These are phyloP conservation scores for Fusarium redolens DNA, from an alignment of 2,329 filamentous ascomycete genomes.

Conservation along the genomic window DNA sequence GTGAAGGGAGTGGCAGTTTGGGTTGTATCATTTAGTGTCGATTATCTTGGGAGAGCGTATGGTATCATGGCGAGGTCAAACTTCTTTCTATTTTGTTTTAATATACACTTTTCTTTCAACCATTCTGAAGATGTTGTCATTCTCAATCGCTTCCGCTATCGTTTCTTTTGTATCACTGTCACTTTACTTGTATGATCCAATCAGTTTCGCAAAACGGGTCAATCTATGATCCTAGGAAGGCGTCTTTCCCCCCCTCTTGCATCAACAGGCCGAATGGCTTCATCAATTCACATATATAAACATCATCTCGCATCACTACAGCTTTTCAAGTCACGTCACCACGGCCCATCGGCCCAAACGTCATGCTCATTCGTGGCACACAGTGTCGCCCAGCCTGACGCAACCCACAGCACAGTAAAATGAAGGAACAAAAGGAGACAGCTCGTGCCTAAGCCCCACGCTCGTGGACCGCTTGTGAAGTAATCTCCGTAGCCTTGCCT, in stretches of 20 bases:
- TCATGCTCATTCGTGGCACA: slow-evolving; percentile 46
- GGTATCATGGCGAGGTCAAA: not conserved
- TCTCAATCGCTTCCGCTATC: not conserved
- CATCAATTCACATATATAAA: not conserved
- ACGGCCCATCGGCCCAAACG: slow-evolving; percentile 47
- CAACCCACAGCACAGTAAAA: slow-evolving; percentile 50
- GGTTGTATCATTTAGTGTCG: not conserved
- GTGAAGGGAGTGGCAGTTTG: not conserved
- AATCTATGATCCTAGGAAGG: not conserved
- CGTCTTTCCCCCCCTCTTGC: not conserved
- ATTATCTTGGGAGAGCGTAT: not conserved
- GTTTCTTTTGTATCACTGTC: not conserved
- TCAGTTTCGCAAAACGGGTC: not conserved
- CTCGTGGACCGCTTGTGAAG: slow-evolving; percentile 27
- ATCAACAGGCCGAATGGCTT: not conserved
- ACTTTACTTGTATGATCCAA: not conserved
- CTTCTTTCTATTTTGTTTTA: slow-evolving; percentile 5
- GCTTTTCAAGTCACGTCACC: slow-evolving; percentile 33
- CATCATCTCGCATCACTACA: not conserved
- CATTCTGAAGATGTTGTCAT: no score
- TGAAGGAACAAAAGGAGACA: slow-evolving; percentile 50
- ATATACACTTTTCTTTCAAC: not conserved
- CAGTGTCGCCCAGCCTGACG: slow-evolving; percentile 48
- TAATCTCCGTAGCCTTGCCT: slow-evolving; percentile 29
- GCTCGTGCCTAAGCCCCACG: slow-evolving; percentile 48